Base-by-base conservation (phyloP, 148 eudicot genomes). In the Rhododendron griersonianum region DNA sequence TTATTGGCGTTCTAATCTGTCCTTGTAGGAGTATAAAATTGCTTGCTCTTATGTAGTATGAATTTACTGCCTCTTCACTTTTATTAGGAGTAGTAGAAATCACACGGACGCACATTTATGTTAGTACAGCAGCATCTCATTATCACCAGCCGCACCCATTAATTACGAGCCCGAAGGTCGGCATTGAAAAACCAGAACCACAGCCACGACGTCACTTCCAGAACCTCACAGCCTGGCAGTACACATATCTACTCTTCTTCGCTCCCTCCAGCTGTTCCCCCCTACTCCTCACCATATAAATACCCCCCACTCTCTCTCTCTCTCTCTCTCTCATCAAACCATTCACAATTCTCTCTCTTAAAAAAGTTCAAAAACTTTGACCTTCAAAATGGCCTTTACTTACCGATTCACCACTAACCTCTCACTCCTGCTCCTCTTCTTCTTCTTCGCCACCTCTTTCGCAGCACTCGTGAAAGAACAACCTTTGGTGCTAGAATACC, bases 401-500 rank as follows among this genome's bases (percentile, higher is more conserved):
- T 87, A 87, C 91, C 76, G 11, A 2, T 10, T 53, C 78, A 59
- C 91, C 92, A 75, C 89, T 28, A 78, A 25, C 81, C 78, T 87
- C 67, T 83, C 84, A 55, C 59, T 87, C 84, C 73, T 84, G 3
- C 80, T 51, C 0, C 10, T 75, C 3, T 21, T 69, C 47, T 10
- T 79, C 86, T 23, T 44, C 53, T 8, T 85, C 50, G 59, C 48
- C 86, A 25, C 77, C 81, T 51, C 91, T 37, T 30, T 55, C 11
- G 88, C 92, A 3, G 92, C 90, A 3, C 89, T 94, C 0, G 91
- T 93, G 0, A 84, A 91, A 39, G 88, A 90, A 45, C 92, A 91
- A 11, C 94, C 96, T 2, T 41, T 91, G 2, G 41, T 86, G 0
- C 88, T 94, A 2, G 87, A 89, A 78, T 94, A 94, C 91, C 96